These are phyloP conservation scores for Fusarium goolgardi DNA, from an alignment of 2,329 filamentous ascomycete species.

Conservation along the genomic window DNA sequence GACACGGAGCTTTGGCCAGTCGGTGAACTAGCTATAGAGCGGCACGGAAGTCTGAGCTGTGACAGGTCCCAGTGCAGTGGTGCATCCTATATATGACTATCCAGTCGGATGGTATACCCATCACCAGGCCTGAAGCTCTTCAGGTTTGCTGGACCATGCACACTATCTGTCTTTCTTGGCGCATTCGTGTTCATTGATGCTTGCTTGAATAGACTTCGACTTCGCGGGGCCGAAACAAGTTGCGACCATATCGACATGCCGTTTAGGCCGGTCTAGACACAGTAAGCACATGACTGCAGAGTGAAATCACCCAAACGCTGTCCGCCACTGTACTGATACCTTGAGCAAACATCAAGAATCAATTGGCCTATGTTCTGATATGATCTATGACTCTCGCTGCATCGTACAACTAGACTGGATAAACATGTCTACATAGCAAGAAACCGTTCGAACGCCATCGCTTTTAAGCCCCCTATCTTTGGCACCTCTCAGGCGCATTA, in stretches of 20 bases:
- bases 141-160: not conserved
- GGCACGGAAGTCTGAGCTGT: not conserved
- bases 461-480: conserved; percentile 41
- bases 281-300: conserved; percentile 4
- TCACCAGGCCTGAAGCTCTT: not conserved
- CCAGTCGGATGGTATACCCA: conserved; percentile 13
- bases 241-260: not conserved
- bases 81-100: conserved; percentile 4
- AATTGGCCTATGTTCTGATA: conserved; percentile 26
- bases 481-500: conserved; percentile 30
- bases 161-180: not conserved
- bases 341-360: conserved; percentile 19
- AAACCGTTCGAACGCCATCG: conserved; percentile 49
- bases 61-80: not conserved
- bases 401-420: conserved; percentile 23
- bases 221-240: conserved; percentile 4
- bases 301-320: not conserved
- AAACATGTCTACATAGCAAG: conserved; percentile 36
- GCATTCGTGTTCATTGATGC: not conserved
- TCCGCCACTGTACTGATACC: not conserved
- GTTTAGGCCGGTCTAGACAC: not conserved
- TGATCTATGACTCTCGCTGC: conserved; percentile 17
- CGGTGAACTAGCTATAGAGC: not conserved
- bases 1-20: conserved; percentile 6
- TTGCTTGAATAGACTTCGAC: not conserved